A percentile compares a stretch with the other conserved stretches of the same genome.
Evolutionary conservation across 139 green algal species (phyloP).

Genomic region (Tetraselmis striata): DNA sequence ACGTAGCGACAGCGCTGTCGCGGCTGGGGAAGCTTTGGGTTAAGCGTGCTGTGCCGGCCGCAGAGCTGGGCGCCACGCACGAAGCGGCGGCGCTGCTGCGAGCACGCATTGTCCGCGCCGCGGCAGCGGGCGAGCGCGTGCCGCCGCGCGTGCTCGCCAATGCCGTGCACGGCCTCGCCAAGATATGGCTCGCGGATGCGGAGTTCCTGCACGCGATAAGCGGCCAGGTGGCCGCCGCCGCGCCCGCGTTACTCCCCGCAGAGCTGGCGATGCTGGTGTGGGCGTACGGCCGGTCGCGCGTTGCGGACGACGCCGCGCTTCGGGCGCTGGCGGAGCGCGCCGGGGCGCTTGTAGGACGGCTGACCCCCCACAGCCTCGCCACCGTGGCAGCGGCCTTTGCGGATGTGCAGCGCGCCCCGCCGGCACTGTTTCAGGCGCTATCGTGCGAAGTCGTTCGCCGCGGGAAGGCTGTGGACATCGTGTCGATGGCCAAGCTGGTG

Average conservation of each 20-base stretch:
- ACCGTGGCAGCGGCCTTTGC: background rate
- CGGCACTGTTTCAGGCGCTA: background rate
- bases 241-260: background rate
- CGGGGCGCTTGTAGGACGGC: background rate
- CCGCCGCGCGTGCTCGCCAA: background rate
- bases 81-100: no score
- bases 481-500: background rate
- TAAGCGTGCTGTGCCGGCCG: background rate
- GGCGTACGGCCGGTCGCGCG: background rate
- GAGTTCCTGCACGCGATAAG: background rate
- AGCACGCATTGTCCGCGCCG: no score
- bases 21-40: background rate
- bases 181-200: background rate
- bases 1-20: background rate
- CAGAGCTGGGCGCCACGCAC: no score
- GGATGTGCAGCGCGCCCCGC: background rate
- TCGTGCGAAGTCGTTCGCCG: background rate
- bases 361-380: background rate
- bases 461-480: background rate
- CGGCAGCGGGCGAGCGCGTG: no score
- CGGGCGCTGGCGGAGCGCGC: background rate
- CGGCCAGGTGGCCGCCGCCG: background rate
- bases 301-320: background rate
- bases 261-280: background rate
- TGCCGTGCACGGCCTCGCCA: background rate